These are phyloP conservation scores for Beta macrorhiza DNA, from an alignment of 179 eudicot species.

Conservation along the genomic window DNA sequence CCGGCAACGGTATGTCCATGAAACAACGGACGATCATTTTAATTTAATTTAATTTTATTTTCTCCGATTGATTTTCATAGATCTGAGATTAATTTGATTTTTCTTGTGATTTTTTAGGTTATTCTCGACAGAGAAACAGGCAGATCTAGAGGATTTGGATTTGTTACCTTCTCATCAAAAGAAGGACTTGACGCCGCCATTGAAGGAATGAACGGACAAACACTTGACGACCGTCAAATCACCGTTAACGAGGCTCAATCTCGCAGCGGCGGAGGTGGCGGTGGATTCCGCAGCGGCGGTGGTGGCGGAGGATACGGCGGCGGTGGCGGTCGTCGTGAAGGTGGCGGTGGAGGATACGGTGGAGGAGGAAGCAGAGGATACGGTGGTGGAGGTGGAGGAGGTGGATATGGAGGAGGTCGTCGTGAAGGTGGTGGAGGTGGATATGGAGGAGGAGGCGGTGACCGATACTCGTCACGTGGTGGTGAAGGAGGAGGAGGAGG, in stretches of 20 bases:
- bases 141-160: slow-evolving; percentile 88
- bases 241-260: slow-evolving; percentile 95
- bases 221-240: slow-evolving; percentile 76
- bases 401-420: slow-evolving; percentile 25
- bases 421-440: slow-evolving; percentile 38
- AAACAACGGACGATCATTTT: slow-evolving; percentile 39
- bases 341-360: slow-evolving; percentile 32
- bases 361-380: slow-evolving; percentile 40
- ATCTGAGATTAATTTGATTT: slow-evolving; percentile 11
- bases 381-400: slow-evolving; percentile 33
- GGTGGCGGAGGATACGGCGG: slow-evolving; percentile 29
- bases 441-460: slow-evolving; percentile 33
- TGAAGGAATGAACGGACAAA: slow-evolving; percentile 70
- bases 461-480: slow-evolving; percentile 1
- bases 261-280: slow-evolving; percentile 66
- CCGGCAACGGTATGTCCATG: slow-evolving; percentile 79
- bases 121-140: slow-evolving; percentile 87
- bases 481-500: neutral
- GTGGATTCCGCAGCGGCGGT: slow-evolving; percentile 33
- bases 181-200: slow-evolving; percentile 66
- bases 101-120: slow-evolving; percentile 39
- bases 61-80: slow-evolving; percentile 4
- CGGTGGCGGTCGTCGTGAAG: slow-evolving; percentile 37
- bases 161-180: slow-evolving; percentile 65
- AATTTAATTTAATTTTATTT: neutral